Evolutionary conservation across 2,329 filamentous ascomycete species (phyloP), one percentile per base, ranked within the genome.

Genomic region (Penicillium crustosum): DNA sequence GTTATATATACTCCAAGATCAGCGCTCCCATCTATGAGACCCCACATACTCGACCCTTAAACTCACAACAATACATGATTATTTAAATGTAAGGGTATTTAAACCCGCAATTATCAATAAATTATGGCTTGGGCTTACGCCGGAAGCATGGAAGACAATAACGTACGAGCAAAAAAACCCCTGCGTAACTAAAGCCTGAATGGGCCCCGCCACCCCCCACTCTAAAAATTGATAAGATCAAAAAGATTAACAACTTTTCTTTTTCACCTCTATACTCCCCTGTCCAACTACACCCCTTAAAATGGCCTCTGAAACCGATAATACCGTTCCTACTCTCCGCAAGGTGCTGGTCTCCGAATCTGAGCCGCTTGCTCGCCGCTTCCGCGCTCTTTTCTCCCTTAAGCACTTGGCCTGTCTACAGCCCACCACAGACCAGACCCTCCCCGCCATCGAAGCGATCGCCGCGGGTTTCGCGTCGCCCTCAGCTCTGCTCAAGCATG

Each of bases 351-450:
- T 84, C 68, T 89, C 89, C 49, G 94, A 97, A 79, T 78, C 83
- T 15, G 89, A 90, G 61, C 87, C 93, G 45, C 89, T 99, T 54
- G 89, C 93, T 39, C 83, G 91, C 63, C 91, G 94, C 63, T 99
- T 97, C 79, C 91, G 94, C 68, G 93, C 94, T 43, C 89, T 99
- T 67, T 99, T 99, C 81, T 97, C 93, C 19, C 87, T 99, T 60
- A 99, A 99, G 80, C 90, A 97, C 75, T 81, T 97, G 60, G 93
- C 94, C 48, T 87, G 85, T 58, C 84, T 87, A 63, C 75, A 82
- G 38, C 83, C 84, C 10, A 76, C 83, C 1, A 84, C 80, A 29
- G 74, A 79, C 42, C 78, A 86, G 63, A 83, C 82, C 0, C 78
- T 86, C 8, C 86, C 87, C 42, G 84, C 89, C 19, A 86, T 88